Evolutionary conservation across 2,329 filamentous ascomycete species (phyloP), one percentile per base, ranked within the genome.

Genomic region (Alternaria metachromatica): DNA sequence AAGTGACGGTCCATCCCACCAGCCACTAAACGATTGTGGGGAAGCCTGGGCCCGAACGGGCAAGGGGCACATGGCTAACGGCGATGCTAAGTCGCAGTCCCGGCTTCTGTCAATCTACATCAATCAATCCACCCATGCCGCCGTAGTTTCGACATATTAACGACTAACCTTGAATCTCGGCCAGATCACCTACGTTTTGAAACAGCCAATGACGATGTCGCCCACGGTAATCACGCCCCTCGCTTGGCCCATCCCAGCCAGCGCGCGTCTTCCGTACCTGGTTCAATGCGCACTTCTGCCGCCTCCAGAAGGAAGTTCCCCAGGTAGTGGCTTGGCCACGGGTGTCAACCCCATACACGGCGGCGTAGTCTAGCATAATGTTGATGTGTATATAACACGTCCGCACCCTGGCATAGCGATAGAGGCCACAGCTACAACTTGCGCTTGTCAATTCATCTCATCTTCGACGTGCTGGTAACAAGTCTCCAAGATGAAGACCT

Each of bases 61-160:
- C 15, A 66, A 74, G 66, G 20, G 43, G 21, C 48, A 15, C n/a
- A 50, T 18, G 60, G 57, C 49, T 45, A 25, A 66, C 74, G 75
- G 75, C 72, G 71, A 63, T 37, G 30, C 65, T n/a, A 26, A 68
- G 54, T 57, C 60, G 72, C 71, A 67, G 68, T 73, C 71, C 64
- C 73, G 67, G 71, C 75, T 72, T 72, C 67, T 70, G 69, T 72
- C 72, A 71, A 80, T 80, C 62, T 78, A 79, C 64, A 68, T 78
- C 76, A 80, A 79, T 78, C 74, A 78, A 72, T 41, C 12, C 33
- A 51, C 55, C 71, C 70, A 62, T 62, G 63, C 56, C 65, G 48
- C 60, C 62, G 67, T 70, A 65, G 70, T 74, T 71, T 70, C 53
- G 57, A 60, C 68, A 78, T 58, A 78, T 80, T 79, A 74, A 63